These are phyloP conservation scores for Hypoxylon sp. DNA, from an alignment of 2,329 filamentous ascomycete genomes.

Conservation along the genomic window DNA sequence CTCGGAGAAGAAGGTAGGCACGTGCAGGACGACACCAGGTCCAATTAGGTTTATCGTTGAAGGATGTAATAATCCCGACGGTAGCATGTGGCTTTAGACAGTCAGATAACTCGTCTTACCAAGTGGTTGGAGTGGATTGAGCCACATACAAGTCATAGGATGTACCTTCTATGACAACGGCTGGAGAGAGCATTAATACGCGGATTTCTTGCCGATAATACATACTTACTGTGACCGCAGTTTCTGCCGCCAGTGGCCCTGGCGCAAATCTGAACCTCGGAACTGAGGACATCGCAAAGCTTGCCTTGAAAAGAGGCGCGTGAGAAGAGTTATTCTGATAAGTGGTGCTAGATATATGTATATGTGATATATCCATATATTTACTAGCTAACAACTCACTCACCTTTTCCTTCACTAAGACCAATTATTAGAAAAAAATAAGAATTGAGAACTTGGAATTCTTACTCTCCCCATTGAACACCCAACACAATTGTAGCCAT, in stretches of 20 bases:
- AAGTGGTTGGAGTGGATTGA: not conserved
- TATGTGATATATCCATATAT: constrained; percentile 2
- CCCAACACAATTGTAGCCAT: constrained; percentile 42
- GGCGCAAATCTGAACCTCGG: constrained; percentile 39
- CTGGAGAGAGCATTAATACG: constrained; percentile 16
- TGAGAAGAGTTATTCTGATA: constrained; percentile 23
- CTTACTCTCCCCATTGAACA: constrained; percentile 45
- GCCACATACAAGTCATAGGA: constrained; percentile 40
- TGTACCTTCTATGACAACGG: constrained; percentile 28
- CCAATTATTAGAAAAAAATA: constrained; percentile 27
- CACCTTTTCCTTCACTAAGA: constrained; percentile 42
- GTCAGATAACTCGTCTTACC: constrained; percentile 3
- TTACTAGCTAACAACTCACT: constrained; percentile 16
- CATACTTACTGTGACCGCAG: constrained; percentile 36
- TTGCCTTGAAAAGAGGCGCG: constrained; percentile 28
- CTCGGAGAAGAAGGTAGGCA: constrained; percentile 76
- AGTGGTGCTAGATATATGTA: constrained; percentile 3
- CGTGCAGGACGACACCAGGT: constrained; percentile 67
- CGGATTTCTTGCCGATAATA: not conserved
- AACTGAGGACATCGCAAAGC: constrained; percentile 41
- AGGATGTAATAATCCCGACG: constrained; percentile 80
- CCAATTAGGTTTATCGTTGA: constrained; percentile 81
- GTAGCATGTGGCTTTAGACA: constrained; percentile 66
- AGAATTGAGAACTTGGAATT: not conserved
- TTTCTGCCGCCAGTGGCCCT: constrained; percentile 39